Evolutionary conservation across 2,329 filamentous ascomycete species (phyloP), one percentile per base, ranked within the genome.

Genomic region (Lasiodiplodia sp.): DNA sequence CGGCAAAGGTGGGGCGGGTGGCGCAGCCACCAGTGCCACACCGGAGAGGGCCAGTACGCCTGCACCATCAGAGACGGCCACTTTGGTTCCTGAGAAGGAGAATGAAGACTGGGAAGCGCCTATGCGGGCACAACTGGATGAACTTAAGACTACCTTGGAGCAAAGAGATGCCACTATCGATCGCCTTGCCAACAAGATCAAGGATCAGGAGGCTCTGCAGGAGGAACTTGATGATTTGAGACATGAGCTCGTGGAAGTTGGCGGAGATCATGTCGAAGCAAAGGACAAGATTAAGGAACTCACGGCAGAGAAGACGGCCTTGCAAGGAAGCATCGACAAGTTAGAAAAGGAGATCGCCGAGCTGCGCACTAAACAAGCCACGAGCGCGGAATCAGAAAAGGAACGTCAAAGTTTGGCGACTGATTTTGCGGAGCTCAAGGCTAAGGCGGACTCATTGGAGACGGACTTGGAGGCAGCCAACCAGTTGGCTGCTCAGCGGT

Each of bases 161-260:
- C 72, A 76, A 53, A 94, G 93, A 75, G 90, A 94, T 72, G 84
- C 85, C 1, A 89, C 90, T 49, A 94, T 97, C 65, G 88, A 92
- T 66, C 86, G 86, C 16, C 83, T 97, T 5, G 87, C 87, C 31
- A 87, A 87, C 68, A 90, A 91, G 77, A 84, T 92, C 75, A 92
- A 90, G 18, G 92, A 96, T 68, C 87, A 90, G 74, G 92, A 95
- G 66, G 90, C 91, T 23, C 83, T 97, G 53, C 86, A 88, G 31
- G 94, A 97, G 74, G 94, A 98, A 80, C 92, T 97, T 69, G 93
- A 96, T 74, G 90, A 88, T 3, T 83, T 98, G 70, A 88, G 91
- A 63, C 93, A 97, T 68, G 92, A 94, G 72, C 83, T 98, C 8
- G 81, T 95, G 53, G 85, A 88, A 60, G 89, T 96, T 70, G 94